phyloP scores from a whole-genome alignment of 495 filamentous ascomycete genomes.

The Daldinia vernicosa region DNA sequence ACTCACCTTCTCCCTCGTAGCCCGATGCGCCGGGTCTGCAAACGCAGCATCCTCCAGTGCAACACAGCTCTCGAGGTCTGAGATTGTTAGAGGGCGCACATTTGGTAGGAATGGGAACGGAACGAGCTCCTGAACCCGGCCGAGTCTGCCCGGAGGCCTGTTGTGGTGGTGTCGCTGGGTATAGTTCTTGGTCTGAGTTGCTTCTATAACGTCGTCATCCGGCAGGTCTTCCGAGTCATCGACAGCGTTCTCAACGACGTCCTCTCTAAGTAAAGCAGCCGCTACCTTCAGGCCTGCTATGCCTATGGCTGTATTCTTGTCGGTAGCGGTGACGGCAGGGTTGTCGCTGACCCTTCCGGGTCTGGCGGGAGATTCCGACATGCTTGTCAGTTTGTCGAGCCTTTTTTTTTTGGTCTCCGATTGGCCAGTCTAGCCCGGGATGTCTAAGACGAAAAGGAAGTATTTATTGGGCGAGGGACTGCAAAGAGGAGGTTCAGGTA shows the following conservation, averaged over 20 bases:
- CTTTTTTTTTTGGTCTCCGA: not conserved
- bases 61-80: slow-evolving; percentile 80
- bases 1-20: slow-evolving; percentile 81
- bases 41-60: slow-evolving; percentile 80
- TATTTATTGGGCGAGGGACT: not conserved
- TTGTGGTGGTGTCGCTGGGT: slow-evolving; percentile 12
- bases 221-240: slow-evolving; percentile 41
- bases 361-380: slow-evolving; percentile 14
- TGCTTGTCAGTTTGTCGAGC: not conserved
- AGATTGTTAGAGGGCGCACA: slow-evolving; percentile 72
- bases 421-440: slow-evolving; percentile 13
- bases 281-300: not conserved
- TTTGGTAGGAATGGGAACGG: slow-evolving; percentile 62
- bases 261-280: not conserved
- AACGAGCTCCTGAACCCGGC: slow-evolving; percentile 30
- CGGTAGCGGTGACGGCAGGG: not conserved
- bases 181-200: slow-evolving; percentile 20
- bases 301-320: not conserved
- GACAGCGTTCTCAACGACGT: slow-evolving; percentile 24
- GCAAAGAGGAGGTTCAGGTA: slow-evolving; percentile 1
- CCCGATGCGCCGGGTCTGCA: slow-evolving; percentile 70
- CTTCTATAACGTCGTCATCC: slow-evolving; percentile 22
- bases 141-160: not conserved
- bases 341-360: not conserved
- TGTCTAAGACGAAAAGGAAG: not conserved